Evolutionary conservation across 495 filamentous ascomycete genomes (phyloP), one percentile per base, ranked within the genome.

Genomic region (Penicillium waksmanii): DNA sequence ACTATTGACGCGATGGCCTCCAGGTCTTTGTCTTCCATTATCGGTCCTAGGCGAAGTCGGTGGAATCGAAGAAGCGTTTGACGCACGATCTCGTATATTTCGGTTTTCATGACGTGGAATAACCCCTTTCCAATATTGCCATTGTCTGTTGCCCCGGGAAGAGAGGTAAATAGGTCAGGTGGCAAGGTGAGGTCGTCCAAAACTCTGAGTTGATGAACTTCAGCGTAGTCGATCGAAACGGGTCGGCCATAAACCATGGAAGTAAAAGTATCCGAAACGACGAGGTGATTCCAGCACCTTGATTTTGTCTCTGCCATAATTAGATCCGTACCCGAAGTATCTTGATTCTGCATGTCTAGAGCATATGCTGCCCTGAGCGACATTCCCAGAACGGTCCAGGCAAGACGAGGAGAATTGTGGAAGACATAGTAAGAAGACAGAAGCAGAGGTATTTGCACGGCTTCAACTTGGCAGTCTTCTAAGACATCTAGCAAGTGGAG

Each of bases 251-350:
- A 67, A 18, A 64, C 19, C 25, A 64, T 59, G 17, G 65, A 61
- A 12, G 42, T 34, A 43, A 67, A 67, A 3, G 61, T 67, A 36
- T 67, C 65, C n/a, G 48, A 48, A 5, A 64, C 55, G 17, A 64
- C 55, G 21, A 64, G 51, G 25, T 67, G 65, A 25, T 64, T 64
- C 65, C 65, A 67, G 43, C 61, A 61, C 13, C 65, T 61, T 27
- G 58, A 61, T 15, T 62, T 55, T 27, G 61, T 53, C 46, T 64
- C 57, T 51, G 53, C 52, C 19, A 56, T 35, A 27, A 64, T 38
- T 1, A 23, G 54, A 51, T 31, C 51, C 6, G 58, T 53, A 18
- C 25, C 51, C 1, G 43, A 60, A 5, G 54, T 49, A 38, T 38
- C 27, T 34, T 61, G 56, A 11, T 53, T 61, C 50, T 64, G 53